These are phyloP conservation scores for Apiospora saccharicola DNA, from an alignment of 2,329 filamentous ascomycete genomes.

Conservation along the genomic window DNA sequence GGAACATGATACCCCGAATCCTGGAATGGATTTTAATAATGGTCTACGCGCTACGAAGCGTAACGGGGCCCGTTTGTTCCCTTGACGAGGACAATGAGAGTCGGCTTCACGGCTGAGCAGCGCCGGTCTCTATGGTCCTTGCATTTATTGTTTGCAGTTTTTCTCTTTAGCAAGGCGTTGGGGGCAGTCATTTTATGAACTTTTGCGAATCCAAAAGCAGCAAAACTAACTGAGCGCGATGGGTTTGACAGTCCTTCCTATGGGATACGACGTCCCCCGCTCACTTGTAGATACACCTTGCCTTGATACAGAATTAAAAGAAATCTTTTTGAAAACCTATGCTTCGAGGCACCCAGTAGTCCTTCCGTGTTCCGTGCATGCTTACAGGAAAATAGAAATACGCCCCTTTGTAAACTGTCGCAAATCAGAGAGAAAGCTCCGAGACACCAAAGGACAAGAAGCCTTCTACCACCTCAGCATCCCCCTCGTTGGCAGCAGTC, in stretches of 20 bases:
- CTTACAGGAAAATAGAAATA: too few relatives aligned
- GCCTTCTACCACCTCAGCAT: not conserved
- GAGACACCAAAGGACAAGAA: too few relatives aligned
- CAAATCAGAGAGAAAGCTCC: not conserved
- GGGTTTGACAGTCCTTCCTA: constrained; percentile 1
- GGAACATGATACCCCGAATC: constrained; percentile 58
- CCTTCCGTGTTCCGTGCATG: too few relatives aligned
- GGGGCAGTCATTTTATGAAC: constrained; percentile 26
- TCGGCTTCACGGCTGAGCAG: constrained; percentile 20
- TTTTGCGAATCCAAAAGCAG: constrained; percentile 27
- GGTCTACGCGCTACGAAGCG: constrained; percentile 16
- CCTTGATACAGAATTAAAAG: constrained; percentile 28
- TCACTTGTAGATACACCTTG: constrained; percentile 28
- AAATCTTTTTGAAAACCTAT: not conserved
- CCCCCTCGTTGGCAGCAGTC: not conserved
- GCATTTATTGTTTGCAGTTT: constrained; percentile 24
- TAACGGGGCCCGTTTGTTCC: constrained; percentile 15
- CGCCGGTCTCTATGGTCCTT: constrained; percentile 24
- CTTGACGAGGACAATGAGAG: constrained; percentile 5
- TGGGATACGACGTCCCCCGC: constrained; percentile 17
- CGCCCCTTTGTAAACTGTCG: not conserved
- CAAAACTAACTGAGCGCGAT: constrained; percentile 26
- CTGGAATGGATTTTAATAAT: constrained; percentile 32
- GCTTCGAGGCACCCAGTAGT: not conserved
- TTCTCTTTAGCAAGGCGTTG: constrained; percentile 31